phyloP scores from a whole-genome alignment of 2,329 filamentous ascomycete genomes.

The Chaetomiaceae sp. region DNA sequence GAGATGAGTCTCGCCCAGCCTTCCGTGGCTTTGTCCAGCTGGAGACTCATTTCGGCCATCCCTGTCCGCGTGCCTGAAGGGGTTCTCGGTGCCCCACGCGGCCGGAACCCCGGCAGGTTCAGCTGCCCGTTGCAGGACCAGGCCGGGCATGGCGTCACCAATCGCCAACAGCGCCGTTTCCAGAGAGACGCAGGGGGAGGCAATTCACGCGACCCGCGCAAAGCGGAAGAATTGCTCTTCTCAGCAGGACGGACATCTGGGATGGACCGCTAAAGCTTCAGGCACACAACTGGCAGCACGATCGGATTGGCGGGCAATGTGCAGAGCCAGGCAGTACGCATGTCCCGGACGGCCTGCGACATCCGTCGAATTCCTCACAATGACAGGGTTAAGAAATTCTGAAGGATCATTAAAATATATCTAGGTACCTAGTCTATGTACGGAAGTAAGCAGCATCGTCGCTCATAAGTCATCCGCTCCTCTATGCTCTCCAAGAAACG shows the following conservation, averaged over 20 bases:
- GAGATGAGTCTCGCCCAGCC: too few species aligned
- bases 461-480: constrained; percentile 1
- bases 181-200: not conserved
- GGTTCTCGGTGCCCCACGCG: not conserved
- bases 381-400: too few species aligned
- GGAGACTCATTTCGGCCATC: constrained; percentile 2
- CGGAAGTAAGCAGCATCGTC: not conserved
- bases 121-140: not conserved
- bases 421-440: not conserved
- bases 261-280: too few species aligned
- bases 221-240: not conserved
- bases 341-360: too few species aligned
- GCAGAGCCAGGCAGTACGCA: too few species aligned
- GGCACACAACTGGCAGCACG: too few species aligned
- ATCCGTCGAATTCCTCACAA: too few species aligned
- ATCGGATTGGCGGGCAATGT: too few species aligned
- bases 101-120: too few species aligned
- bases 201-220: not conserved
- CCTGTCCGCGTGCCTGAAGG: constrained; percentile 2
- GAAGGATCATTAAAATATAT: not conserved
- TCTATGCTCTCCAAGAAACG: too few species aligned
- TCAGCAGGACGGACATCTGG: too few species aligned
- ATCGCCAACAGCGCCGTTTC: not conserved
- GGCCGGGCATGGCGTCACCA: not conserved
- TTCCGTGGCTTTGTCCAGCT: not conserved